Evolutionary conservation across 1,284 basidiomycete genomes (phyloP).

Genomic region (Apiotrichum mycotoxinovorans): DNA sequence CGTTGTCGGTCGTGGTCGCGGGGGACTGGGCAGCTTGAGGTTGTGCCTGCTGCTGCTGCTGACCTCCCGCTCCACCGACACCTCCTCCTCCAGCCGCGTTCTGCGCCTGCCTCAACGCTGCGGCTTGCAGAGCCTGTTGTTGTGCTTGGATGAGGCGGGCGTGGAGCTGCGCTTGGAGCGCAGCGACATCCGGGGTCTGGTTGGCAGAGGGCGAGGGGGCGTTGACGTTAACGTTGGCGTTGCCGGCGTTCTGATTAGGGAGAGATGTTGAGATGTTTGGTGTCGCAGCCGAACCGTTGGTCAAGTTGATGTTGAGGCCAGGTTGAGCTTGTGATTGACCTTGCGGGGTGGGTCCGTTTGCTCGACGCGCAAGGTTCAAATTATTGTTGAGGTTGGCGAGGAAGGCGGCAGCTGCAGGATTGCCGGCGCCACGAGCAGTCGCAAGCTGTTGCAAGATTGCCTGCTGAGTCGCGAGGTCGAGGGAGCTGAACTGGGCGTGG

Average conservation of each 20-base stretch:
- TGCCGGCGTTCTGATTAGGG: not conserved
- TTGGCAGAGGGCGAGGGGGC: constrained; percentile 1
- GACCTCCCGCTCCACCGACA: not conserved
- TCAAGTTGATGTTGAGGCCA: not conserved
- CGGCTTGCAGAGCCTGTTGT: constrained; percentile 26
- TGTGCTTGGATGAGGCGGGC: constrained; percentile 17
- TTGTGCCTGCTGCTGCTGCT: not conserved
- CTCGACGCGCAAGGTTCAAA: constrained; percentile 5
- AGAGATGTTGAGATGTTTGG: not conserved
- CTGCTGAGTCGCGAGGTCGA: constrained; percentile 15
- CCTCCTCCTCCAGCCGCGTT: not conserved
- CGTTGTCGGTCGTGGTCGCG: not conserved
- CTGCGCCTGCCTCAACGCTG: not conserved
- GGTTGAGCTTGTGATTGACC: not conserved
- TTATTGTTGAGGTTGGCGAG: constrained; percentile 13
- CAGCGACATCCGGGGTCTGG: constrained; percentile 7
- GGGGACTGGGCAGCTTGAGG: not conserved
- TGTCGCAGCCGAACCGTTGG: not conserved
- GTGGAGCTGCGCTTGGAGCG: constrained; percentile 21
- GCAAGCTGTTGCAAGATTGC: constrained; percentile 17
- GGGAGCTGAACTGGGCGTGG: constrained; percentile 1
- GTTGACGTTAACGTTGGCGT: not conserved
- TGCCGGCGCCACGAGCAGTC: constrained; percentile 5
- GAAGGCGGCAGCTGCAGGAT: constrained; percentile 7
- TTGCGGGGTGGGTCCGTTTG: not conserved